phyloP scores from a whole-genome alignment of 2,329 filamentous ascomycete genomes.

The Diplocarpon rosae region DNA sequence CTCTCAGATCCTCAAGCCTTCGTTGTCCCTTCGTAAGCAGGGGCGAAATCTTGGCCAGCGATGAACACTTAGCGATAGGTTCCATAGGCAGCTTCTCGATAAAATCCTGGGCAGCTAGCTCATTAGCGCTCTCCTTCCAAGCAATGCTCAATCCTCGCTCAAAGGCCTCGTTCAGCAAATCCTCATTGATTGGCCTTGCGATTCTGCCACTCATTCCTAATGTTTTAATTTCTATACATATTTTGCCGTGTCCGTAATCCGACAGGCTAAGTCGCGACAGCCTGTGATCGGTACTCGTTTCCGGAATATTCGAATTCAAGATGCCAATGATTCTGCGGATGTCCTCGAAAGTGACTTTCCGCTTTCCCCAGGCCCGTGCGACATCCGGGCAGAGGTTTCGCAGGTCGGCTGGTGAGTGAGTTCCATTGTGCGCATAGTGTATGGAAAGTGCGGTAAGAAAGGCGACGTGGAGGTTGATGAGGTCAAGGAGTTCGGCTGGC shows the following conservation, averaged over 20 bases:
- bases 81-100: constrained; percentile 45
- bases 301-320: constrained; percentile 30
- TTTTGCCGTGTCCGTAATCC: constrained; percentile 42
- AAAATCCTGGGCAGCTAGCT: constrained; percentile 30
- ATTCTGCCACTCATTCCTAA: constrained; percentile 18
- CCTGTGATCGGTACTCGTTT: constrained; percentile 29
- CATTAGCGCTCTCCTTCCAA: constrained; percentile 29
- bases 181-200: constrained; percentile 36
- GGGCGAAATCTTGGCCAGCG: constrained; percentile 42
- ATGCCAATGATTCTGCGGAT: constrained; percentile 56
- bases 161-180: constrained; percentile 43
- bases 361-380: constrained; percentile 61
- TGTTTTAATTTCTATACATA: constrained; percentile 44
- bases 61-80: constrained; percentile 39
- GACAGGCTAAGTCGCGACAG: constrained; percentile 31
- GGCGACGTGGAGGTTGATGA: constrained; percentile 52
- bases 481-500: constrained; percentile 43
- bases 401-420: constrained; percentile 51
- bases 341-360: constrained; percentile 53
- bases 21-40: constrained; percentile 55
- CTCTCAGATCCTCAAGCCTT: constrained; percentile 58
- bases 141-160: constrained; percentile 37
- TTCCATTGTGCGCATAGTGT: constrained; percentile 59
- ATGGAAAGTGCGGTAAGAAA: constrained; percentile 59
- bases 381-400: constrained; percentile 49